Evolutionary conservation across 176 grass and related monocot genomes (phyloP).

Genomic region (Aegilops umbellulata): DNA sequence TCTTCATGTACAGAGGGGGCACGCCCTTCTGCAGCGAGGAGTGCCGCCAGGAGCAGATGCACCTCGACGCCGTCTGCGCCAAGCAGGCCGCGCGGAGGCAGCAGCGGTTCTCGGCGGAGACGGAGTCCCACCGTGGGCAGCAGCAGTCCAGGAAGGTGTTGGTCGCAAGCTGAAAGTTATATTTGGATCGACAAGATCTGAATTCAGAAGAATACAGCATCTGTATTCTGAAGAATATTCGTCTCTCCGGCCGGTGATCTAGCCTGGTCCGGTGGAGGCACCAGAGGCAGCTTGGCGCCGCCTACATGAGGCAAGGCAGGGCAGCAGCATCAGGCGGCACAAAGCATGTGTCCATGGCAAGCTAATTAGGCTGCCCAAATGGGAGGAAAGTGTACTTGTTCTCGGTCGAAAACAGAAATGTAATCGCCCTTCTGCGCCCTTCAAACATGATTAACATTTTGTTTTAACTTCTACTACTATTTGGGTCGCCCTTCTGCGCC

Average conservation of each 20-base stretch:
- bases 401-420: neutral
- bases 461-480: neutral
- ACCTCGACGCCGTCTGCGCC: slow-evolving; percentile 30
- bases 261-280: no score
- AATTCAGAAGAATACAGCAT: no score
- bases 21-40: slow-evolving; percentile 78
- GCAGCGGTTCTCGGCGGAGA: neutral
- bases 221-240: neutral
- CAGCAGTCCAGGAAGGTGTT: slow-evolving; percentile 18
- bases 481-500: neutral
- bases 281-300: no score
- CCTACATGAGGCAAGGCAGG: neutral
- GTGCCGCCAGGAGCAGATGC: slow-evolving; percentile 64
- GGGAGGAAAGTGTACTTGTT: neutral
- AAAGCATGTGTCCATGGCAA: neutral
- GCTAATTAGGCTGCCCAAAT: neutral
- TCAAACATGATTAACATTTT: neutral
- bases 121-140: neutral
- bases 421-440: no score
- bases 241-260: neutral
- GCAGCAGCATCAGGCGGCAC: neutral
- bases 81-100: neutral
- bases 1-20: slow-evolving; percentile 83
- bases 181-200: neutral
- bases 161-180: slow-evolving; percentile 22